Evolutionary conservation across 2,329 filamentous ascomycete species (phyloP).

Genomic region (Cercospora citrullina): DNA sequence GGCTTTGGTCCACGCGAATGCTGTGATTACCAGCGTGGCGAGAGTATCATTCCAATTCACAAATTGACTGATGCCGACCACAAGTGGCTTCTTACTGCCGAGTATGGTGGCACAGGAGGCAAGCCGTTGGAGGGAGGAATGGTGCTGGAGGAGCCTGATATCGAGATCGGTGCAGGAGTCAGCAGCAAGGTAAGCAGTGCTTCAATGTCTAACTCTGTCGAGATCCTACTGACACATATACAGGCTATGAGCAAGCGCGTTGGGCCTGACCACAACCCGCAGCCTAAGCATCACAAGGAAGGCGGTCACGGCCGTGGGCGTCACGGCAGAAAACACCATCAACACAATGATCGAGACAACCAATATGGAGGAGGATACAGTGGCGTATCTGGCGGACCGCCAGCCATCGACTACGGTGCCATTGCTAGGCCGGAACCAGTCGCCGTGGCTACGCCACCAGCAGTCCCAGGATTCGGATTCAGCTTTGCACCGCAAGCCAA

Average conservation of each 20-base stretch:
- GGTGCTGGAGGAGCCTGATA: constrained; percentile 94
- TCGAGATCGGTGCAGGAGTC: constrained; percentile 95
- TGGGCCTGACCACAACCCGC: constrained; percentile 36
- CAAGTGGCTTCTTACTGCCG: constrained; percentile 94
- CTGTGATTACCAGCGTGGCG: constrained; percentile 88
- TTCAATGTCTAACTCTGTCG: neutral
- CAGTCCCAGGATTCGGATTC: constrained; percentile 45
- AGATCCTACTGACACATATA: neutral
- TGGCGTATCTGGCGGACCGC: constrained; percentile 25
- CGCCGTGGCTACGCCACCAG: constrained; percentile 42
- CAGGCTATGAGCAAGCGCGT: constrained; percentile 42
- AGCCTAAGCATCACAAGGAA: constrained; percentile 29
- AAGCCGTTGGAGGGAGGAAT: constrained; percentile 76
- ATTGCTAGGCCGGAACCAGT: constrained; percentile 40
- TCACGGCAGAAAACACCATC: constrained; percentile 34
- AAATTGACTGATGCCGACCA: constrained; percentile 93
- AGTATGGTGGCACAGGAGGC: constrained; percentile 90
- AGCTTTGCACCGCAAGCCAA: constrained; percentile 27
- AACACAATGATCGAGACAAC: constrained; percentile 30
- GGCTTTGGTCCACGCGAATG: constrained; percentile 96
- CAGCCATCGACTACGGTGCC: constrained; percentile 31
- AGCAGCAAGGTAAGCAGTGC: constrained; percentile 67
- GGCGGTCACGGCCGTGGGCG: constrained; percentile 29
- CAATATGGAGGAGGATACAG: constrained; percentile 29
- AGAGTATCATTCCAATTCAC: constrained; percentile 90